Evolutionary conservation across 2,329 filamentous ascomycete species (phyloP).

Genomic region (Xylariaceae sp.): DNA sequence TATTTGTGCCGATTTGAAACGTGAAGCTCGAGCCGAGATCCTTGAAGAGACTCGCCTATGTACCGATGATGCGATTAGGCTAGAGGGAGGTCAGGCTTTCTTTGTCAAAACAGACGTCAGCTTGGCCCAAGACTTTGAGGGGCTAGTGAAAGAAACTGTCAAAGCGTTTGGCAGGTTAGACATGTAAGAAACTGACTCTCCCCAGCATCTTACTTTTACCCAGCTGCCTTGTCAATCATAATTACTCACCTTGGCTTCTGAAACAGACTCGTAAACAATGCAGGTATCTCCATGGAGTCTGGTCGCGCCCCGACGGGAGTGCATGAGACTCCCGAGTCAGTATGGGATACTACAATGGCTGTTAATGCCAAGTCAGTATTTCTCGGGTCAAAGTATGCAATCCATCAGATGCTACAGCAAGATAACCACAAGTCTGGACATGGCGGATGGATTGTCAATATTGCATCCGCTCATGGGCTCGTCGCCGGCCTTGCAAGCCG

Average conservation of each 20-base stretch:
- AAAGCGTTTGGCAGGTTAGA: slow-evolving; percentile 48
- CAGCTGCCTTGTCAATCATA: too few species aligned
- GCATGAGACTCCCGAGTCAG: slow-evolving; percentile 52
- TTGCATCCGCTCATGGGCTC: slow-evolving; percentile 50
- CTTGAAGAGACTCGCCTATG: slow-evolving; percentile 35
- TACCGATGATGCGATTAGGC: slow-evolving; percentile 48
- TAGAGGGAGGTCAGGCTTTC: slow-evolving; percentile 44
- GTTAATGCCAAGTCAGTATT: slow-evolving; percentile 48
- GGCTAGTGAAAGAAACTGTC: slow-evolving; percentile 44
- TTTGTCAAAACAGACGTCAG: slow-evolving; percentile 54
- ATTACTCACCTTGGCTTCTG: too few species aligned
- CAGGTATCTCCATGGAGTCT: slow-evolving; percentile 53
- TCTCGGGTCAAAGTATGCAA: slow-evolving; percentile 52
- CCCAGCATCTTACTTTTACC: too few species aligned
- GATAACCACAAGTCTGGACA: slow-evolving; percentile 45
- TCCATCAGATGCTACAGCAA: slow-evolving; percentile 57
- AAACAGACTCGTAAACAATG: slow-evolving; percentile 53
- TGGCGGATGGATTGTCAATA: slow-evolving; percentile 57
- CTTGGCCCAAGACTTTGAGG: slow-evolving; percentile 43
- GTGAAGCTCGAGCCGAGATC: slow-evolving; percentile 33
- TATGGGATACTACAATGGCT: slow-evolving; percentile 51
- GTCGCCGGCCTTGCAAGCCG: slow-evolving; percentile 41
- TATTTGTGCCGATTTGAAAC: slow-evolving; percentile 49
- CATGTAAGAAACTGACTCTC: too few species aligned
- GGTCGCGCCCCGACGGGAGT: slow-evolving; percentile 43